Evolutionary conservation across 1,284 basidiomycete genomes (phyloP), one percentile per base, ranked within the genome.

Genomic region (Mycosarcoma mackinlayi): DNA sequence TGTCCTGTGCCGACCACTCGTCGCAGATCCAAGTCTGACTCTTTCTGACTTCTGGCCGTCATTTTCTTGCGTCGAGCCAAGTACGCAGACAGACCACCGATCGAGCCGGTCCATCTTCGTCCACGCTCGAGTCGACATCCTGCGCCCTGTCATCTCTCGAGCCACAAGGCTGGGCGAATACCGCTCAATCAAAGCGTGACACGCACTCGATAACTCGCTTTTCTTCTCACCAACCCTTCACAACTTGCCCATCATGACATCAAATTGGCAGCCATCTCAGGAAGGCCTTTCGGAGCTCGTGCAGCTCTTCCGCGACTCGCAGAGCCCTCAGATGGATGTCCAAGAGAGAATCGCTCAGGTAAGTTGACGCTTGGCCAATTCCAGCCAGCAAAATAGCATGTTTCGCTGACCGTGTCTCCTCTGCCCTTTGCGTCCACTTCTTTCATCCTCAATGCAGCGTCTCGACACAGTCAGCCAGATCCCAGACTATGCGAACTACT

Each of bases 401-500:
- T 14, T 37, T 31, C 21, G 14, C 14, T 19, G 18, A 27, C n/a
- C 30, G 18, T 23, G n/a, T n/a, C n/a, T n/a, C n/a, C n/a, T n/a
- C n/a, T n/a, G n/a, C n/a, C n/a, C n/a, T n/a, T n/a, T n/a, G n/a
- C n/a, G n/a, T 18, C 21, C 16, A 9, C 6, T 16, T 18, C 23
- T 30, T 23, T 9, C 25, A 19, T 23, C 37, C 21, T 21, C 28
- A 18, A 7, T 19, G 1, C 64, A 80, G 69, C 76, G 78, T 11
- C 70, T 80, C 33, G 78, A 80, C 31, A 53, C 73, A 1, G 62
- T 79, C 38, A 73, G 74, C 60, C 66, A 73, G 41, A 73, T 79
- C 28, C 78, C 78, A 45, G 78, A 80, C 51, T 98, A 98, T 84
- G 91, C 95, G 69, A 94, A 91, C 72, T 98, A 99, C 87, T 89